These are phyloP conservation scores for Tulasnella sp. DNA, from an alignment of 768 basidiomycete genomes.

Conservation along the genomic window DNA sequence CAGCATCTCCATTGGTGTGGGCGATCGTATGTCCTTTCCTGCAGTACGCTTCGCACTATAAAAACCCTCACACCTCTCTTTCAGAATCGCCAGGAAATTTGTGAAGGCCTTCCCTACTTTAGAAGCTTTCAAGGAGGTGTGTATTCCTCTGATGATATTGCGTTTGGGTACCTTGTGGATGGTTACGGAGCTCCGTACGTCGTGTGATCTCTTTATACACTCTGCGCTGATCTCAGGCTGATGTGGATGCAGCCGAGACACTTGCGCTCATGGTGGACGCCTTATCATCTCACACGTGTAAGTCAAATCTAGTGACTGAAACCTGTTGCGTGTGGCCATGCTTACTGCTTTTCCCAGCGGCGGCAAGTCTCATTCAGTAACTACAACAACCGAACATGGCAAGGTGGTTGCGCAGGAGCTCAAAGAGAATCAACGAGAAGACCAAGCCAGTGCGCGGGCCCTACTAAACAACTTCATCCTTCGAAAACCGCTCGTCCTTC, in stretches of 20 bases:
- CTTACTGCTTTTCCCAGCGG: not conserved
- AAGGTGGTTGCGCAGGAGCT: constrained; percentile 28
- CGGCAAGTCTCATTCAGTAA: constrained; percentile 1
- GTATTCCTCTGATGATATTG: constrained; percentile 48
- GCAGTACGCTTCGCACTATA: not conserved
- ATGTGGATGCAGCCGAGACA: constrained; percentile 46
- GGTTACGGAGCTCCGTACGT: constrained; percentile 56
- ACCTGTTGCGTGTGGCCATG: too few relatives aligned
- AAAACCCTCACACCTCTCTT: not conserved
- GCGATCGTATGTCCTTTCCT: not conserved
- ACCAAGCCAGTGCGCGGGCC: constrained; percentile 62
- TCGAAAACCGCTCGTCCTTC: constrained; percentile 51
- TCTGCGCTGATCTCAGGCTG: constrained; percentile 10
- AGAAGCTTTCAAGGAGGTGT: constrained; percentile 60
- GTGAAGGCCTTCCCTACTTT: constrained; percentile 70
- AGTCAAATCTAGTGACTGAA: constrained; percentile 20
- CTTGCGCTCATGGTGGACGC: constrained; percentile 51
- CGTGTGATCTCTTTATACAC: not conserved
- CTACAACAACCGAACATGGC: not conserved
- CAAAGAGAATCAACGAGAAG: constrained; percentile 56
- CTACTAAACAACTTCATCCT: constrained; percentile 47
- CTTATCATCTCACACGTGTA: constrained; percentile 81
- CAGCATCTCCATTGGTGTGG: too few relatives aligned
- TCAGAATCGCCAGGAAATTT: constrained; percentile 62
- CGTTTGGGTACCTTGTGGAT: constrained; percentile 67